phyloP scores from a whole-genome alignment of 139 green algal genomes.

The Astrephomene gubernaculifera region DNA sequence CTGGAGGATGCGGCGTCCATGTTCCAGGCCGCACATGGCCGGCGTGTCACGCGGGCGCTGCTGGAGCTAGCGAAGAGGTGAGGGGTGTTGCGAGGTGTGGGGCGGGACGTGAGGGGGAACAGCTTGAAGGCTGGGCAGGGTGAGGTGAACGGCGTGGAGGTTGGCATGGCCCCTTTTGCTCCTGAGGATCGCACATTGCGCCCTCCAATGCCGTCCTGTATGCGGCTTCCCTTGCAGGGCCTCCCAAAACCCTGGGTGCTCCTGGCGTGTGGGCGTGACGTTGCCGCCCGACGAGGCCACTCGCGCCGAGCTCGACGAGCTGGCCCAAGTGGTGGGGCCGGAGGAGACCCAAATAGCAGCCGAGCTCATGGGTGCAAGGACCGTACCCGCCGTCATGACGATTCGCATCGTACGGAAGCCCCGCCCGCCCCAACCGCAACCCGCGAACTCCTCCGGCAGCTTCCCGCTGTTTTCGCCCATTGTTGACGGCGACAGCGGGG shows the following conservation, averaged over 20 bases:
- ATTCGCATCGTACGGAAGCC: background rate
- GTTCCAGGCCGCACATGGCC: background rate
- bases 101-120: background rate
- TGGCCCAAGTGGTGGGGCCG: background rate
- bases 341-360: background rate
- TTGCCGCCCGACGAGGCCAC: background rate
- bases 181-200: background rate
- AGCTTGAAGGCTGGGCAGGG: background rate
- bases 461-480: background rate
- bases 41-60: background rate
- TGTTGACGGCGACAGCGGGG: background rate
- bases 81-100: background rate
- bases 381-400: conserved; percentile 1
- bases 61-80: conserved; percentile 17
- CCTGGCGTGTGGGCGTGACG: conserved; percentile 17
- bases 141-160: too few species aligned
- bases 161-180: too few species aligned
- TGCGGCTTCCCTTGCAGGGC: background rate
- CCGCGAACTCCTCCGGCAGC: background rate
- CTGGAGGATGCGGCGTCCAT: background rate
- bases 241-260: background rate
- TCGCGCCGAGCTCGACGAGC: background rate
- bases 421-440: background rate
- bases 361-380: background rate
- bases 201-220: background rate